Evolutionary conservation across 1,284 basidiomycete species (phyloP), one percentile per base, ranked within the genome.

Genomic region (Cryptococcus sp.): DNA sequence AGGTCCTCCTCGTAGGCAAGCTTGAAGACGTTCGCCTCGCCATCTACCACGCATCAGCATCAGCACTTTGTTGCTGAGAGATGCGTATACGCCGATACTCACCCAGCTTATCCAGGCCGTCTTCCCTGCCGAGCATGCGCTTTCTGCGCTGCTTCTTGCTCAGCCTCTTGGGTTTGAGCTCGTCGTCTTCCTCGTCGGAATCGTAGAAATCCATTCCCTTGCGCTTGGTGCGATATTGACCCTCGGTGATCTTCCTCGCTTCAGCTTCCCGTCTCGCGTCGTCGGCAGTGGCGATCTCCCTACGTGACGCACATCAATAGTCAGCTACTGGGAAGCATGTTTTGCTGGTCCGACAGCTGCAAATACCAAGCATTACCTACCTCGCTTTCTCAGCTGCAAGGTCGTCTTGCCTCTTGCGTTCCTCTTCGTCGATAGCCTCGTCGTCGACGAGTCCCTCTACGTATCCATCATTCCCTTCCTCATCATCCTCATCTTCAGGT

Each of bases 391-490:
- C 68, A 3, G 67, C 68, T 1, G 64, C 70, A 10, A 71, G 59
- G 31, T 64, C 71, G 31, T 69, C 68, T 39, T 71, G 62, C 20
- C 47, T 50, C 23, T 53, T 27, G 42, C 57, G 55, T 48, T 71
- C 66, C 35, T 73, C 71, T 23, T 68, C 71, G 46, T 62, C 56
- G 5, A 75, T 45, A 3, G 39, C 59, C 22, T 61, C 55, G 58
- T 77, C 75, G 50, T 77, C 69, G 8, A 77, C 67, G 23, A 76
- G 59, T 16, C 67, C 74, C 7, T 67, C 60, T 5, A 76, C 39
- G 51, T 62, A 75, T 1, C 63, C 71, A 19, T 71, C 62, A 13
- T 67, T 59, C 4, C 66, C 71, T 20, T 60, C 70, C 3, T 70
- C 72, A 0, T 72, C 68, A 1, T 72, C 70, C 8, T 71, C 71